Evolutionary conservation across 495 filamentous ascomycete species (phyloP), one percentile per base, ranked within the genome.

Genomic region (Neurospora sp.): DNA sequence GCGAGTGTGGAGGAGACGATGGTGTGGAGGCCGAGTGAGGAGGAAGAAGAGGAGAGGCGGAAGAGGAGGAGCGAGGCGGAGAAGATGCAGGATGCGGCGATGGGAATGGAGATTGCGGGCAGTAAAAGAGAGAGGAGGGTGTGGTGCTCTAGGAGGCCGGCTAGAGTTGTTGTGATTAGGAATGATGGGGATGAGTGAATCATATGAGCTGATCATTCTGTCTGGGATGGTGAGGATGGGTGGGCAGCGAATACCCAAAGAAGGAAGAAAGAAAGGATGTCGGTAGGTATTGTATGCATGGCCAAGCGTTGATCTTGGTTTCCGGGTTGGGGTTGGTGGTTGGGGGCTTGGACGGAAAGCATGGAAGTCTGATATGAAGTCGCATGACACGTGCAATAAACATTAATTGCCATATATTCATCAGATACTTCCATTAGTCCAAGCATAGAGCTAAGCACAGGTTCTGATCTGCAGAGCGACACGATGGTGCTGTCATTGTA

Each of bases 1-100:
- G 94, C 91, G 2, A 91, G 87, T 17, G 89, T 97, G 1, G 94
- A 98, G 82, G 94, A 97, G 84, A 88, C 92, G 2, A 85, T 79
- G 75, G 48, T 87, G 78, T 76, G 81, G 86, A 45, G 74, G 77
- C 74, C 79, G 75, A 70, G 74, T 66, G 75, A 73, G 21, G 76
- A 77, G 39, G 71, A 73, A 39, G 77, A 77, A 38, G 45, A 75
- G 74, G 36, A 71, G 74, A 39, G 74, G 71, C 39, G 39, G 69
- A 45, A 74, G 78, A 76, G 75, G 78, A 74, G 76, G 78, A 71
- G 79, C 59, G 77, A 83, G 79, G 90, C 82, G 82, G 85, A 76
- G 84, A 87, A 83, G 80, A 84, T 81, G 17, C 15, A 70, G 85
- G 89, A 86, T 74, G 81, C 83, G 2, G 80, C 86, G 54, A 74